A percentile compares a stretch with the other conserved stretches of the same genome.
These are phyloP conservation scores for Peronospora farinosa DNA, from an alignment of 352 stramenopile genomes.

Conservation along the genomic window DNA sequence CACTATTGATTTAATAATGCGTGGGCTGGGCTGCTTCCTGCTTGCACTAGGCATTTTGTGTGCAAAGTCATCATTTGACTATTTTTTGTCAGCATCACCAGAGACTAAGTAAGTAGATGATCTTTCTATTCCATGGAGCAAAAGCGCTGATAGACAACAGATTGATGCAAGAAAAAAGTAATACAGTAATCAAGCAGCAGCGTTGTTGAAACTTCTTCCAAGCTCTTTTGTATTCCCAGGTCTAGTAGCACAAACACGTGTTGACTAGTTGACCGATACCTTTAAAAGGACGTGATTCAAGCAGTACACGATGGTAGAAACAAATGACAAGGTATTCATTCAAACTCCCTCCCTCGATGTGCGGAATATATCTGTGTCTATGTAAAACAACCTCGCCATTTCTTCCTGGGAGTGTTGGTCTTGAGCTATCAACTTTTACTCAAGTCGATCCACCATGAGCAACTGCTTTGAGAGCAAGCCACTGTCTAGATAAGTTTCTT, in stretches of 20 bases:
- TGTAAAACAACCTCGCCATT: conserved; percentile 41
- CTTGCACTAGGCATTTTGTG: conserved; percentile 71
- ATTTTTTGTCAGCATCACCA: conserved; percentile 52
- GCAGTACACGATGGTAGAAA: conserved; percentile 5
- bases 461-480: conserved; percentile 12
- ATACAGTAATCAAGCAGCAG: conserved; percentile 8
- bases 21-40: conserved; percentile 76
- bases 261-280: too few species aligned
- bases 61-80: conserved; percentile 82
- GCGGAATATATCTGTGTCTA: conserved; percentile 41
- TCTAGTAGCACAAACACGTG: too few species aligned
- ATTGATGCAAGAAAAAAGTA: conserved; percentile 22
- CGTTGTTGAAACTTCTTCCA: not conserved
- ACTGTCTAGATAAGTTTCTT: conserved; percentile 81
- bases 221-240: too few species aligned
- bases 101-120: conserved; percentile 30
- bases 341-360: conserved; percentile 32
- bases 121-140: not conserved
- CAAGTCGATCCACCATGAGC: conserved; percentile 10
- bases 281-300: not conserved
- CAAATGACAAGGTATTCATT: conserved; percentile 36
- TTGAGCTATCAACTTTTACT: conserved; percentile 14
- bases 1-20: conserved; percentile 81
- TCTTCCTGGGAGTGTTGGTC: conserved; percentile 23
- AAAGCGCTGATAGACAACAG: not conserved